Base-by-base conservation (phyloP, 1,284 basidiomycete genomes). In the Lentinula novae-zelandiae region DNA sequence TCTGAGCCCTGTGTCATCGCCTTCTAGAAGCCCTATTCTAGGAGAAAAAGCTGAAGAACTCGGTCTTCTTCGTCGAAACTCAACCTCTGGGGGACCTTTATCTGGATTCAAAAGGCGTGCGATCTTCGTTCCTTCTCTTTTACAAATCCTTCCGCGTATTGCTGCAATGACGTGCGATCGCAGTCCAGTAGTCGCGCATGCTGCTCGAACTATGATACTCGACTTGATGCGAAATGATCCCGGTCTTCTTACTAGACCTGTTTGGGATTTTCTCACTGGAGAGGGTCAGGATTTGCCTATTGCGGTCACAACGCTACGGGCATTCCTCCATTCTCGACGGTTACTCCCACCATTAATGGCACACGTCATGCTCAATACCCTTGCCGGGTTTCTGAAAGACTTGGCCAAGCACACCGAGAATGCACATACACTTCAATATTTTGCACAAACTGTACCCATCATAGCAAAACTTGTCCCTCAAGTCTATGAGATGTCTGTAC, bases 171-270 rank as follows among this genome's bases (percentile, higher is more conserved):
- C 81, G 1, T 77, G 77, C 50, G 86, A 90, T 63, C 64, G 72
- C 20, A 81, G 87, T 67, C 78, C 85, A 62, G 66, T 71, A 0
- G 79, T 90, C 20, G 79, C 85, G 2, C 79, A 76, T n/a, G 73
- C 80, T 0, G 85, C 89, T 7, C 79, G 82, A 34, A 80, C 79
- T 50, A 72, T 85, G 4, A 68, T 92, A 20, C 66, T 87, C n/a
- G 84, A 90, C 63, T 72, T 89, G 38, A 89, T 93, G 82, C 80
- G 89, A 27, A 89, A 91, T 66, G 91, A 93, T 66, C 84, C 90
- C 1, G 75, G 78, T 17, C 74, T 89, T 6, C 73, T 92, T 13
- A 77, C 83, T 12, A 79, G 89, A n/a, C 82, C 87, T 4, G 74
- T 86, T 13, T 78, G 90, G 57, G 87, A 91, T 63, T 71, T 79